Evolutionary conservation across 2,329 filamentous ascomycete genomes (phyloP).

Genomic region (Colletotrichum australisinense): DNA sequence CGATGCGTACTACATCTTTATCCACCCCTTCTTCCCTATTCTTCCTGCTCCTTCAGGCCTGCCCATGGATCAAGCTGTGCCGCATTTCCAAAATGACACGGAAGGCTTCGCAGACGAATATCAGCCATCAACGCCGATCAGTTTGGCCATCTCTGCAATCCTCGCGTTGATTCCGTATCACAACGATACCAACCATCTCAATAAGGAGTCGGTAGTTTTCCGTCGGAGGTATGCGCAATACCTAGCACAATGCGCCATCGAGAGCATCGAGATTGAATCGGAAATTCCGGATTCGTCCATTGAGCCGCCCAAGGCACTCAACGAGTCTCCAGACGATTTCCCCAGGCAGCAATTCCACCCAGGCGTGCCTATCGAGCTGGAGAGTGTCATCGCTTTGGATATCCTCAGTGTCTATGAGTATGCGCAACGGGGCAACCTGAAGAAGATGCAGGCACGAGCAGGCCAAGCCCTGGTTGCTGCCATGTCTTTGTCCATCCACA

Average conservation of each 20-base stretch:
- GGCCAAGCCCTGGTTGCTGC: constrained; percentile 59
- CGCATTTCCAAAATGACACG: constrained; percentile 49
- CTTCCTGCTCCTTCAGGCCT: constrained; percentile 54
- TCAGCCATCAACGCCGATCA: constrained; percentile 55
- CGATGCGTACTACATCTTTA: constrained; percentile 63
- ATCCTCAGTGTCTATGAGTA: constrained; percentile 65
- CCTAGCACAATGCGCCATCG: constrained; percentile 58
- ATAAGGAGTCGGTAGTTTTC: constrained; percentile 53
- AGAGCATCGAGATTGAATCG: constrained; percentile 59
- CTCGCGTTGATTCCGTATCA: constrained; percentile 59
- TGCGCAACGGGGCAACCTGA: constrained; percentile 62
- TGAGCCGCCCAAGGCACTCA: constrained; percentile 57
- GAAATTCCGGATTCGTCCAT: constrained; percentile 58
- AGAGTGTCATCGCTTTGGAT: constrained; percentile 59
- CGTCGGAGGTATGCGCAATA: constrained; percentile 60
- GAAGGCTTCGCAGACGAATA: constrained; percentile 47
- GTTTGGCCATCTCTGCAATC: constrained; percentile 60
- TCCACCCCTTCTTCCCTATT: constrained; percentile 62
- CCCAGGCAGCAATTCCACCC: constrained; percentile 56
- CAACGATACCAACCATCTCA: constrained; percentile 48
- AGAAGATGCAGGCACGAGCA: constrained; percentile 61
- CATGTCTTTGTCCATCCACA: constrained; percentile 57
- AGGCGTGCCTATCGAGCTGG: constrained; percentile 55
- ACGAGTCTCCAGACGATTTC: constrained; percentile 46
- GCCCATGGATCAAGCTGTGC: constrained; percentile 47